These are phyloP conservation scores for Baudoinia panamericana DNA, from an alignment of 495 filamentous ascomycete genomes.

Conservation along the genomic window DNA sequence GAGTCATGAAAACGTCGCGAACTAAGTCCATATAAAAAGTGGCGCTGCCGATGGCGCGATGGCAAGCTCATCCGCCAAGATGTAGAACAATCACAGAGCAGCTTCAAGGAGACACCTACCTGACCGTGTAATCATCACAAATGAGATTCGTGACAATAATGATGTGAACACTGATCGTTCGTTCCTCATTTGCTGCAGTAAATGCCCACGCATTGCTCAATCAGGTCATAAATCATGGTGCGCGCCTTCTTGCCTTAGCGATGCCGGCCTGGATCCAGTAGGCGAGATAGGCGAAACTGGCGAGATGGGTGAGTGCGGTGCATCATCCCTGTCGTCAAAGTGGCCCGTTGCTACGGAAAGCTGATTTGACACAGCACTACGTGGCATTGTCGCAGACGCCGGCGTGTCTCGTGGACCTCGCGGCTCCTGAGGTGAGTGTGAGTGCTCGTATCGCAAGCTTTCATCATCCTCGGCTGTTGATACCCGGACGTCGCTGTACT, in stretches of 20 bases:
- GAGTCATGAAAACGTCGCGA: no score
- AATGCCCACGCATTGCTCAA: not conserved
- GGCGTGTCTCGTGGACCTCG: conserved; percentile 4
- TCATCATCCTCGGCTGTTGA: not conserved
- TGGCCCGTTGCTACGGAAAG: conserved; percentile 2
- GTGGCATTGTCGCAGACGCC: not conserved
- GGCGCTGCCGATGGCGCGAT: no score
- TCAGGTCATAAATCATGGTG: conserved; percentile 1
- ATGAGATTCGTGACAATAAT: no score
- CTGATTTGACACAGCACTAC: not conserved
- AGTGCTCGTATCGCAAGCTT: not conserved
- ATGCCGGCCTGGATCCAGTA: conserved; percentile 1
- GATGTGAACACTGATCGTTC: no score
- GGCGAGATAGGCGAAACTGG: conserved; percentile 11
- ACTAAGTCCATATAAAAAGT: no score
- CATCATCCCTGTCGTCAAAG: not conserved
- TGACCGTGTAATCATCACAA: no score
- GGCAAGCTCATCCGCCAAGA: no score
- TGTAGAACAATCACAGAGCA: no score
- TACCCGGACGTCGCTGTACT: not conserved
- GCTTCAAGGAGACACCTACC: no score
- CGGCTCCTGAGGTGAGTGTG: not conserved
- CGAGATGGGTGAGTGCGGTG: conserved; percentile 2
- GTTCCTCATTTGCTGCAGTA: no score
- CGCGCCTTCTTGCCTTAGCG: not conserved